Conservation (phyloP, 768 basidiomycete genomes). For the Pisolithus microcarpus region DNA sequence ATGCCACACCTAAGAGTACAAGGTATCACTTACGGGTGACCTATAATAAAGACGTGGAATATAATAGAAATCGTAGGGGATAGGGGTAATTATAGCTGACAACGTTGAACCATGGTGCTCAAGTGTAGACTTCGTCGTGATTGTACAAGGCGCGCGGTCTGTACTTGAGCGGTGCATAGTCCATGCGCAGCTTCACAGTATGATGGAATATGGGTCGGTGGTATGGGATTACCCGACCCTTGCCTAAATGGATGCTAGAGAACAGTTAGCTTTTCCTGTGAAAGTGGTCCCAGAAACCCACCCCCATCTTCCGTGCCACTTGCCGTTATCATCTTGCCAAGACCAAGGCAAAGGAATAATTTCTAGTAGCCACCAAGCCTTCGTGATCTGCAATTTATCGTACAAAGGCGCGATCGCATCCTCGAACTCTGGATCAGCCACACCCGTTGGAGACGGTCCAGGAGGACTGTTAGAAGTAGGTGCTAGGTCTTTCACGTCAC, state of each 20-base stretch:
- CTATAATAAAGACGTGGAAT: too few relatives aligned
- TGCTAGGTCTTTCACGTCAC: neutral
- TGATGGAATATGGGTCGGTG: conserved; percentile 51
- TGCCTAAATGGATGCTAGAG: conserved; percentile 41
- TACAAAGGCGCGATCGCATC: conserved; percentile 42
- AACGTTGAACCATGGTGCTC: neutral
- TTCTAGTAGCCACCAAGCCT: conserved; percentile 69
- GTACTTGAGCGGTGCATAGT: conserved; percentile 42
- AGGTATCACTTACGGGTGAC: too few relatives aligned
- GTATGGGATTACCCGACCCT: conserved; percentile 44
- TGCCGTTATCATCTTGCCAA: conserved; percentile 50
- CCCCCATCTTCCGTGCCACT: conserved; percentile 51
- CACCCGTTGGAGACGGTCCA: neutral
- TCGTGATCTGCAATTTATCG: conserved; percentile 40
- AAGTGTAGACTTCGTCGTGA: conserved; percentile 40
- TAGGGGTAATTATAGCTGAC: neutral
- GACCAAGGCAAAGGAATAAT: conserved; percentile 46
- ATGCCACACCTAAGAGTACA: too few relatives aligned
- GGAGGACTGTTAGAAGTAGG: neutral
- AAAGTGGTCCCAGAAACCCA: conserved; percentile 27
- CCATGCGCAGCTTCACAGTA: conserved; percentile 54
- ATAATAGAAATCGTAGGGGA: too few relatives aligned
- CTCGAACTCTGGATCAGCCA: conserved; percentile 9
- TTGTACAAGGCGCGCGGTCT: conserved; percentile 50
- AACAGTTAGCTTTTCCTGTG: neutral